phyloP scores from a whole-genome alignment of 306 rosid species.

The Gleditsia sinensis region DNA sequence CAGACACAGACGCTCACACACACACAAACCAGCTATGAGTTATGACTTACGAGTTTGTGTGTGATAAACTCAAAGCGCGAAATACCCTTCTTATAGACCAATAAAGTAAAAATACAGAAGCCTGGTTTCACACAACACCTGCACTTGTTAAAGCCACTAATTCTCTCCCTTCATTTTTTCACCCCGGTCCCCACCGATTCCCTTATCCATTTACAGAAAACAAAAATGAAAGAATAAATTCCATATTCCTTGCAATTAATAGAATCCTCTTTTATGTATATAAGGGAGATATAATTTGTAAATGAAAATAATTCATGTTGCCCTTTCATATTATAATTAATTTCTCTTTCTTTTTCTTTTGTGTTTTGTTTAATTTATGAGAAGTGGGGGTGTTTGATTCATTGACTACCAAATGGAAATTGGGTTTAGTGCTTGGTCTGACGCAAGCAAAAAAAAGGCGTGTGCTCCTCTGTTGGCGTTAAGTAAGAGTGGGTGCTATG shows the following conservation, averaged over 20 bases:
- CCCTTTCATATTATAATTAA: background rate
- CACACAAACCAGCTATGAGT: slow-evolving; percentile 13
- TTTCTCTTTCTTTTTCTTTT: background rate
- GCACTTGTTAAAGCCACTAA: slow-evolving; percentile 42
- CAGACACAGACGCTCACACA: slow-evolving; percentile 1
- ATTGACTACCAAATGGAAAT: slow-evolving; percentile 54
- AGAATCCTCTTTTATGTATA: background rate
- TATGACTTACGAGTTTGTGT: slow-evolving; percentile 35
- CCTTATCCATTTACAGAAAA: background rate
- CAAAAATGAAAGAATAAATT: background rate
- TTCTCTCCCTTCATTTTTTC: slow-evolving; percentile 41
- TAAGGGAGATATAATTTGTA: background rate
- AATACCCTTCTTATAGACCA: slow-evolving; percentile 47
- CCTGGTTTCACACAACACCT: slow-evolving; percentile 34
- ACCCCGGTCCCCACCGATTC: background rate
- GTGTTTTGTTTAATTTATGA: slow-evolving; percentile 2
- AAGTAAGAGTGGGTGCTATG: slow-evolving; percentile 37
- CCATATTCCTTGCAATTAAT: background rate
- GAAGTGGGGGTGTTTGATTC: slow-evolving; percentile 54
- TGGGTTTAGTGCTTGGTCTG: slow-evolving; percentile 48
- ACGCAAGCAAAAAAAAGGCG: slow-evolving; percentile 13
- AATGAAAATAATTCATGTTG: slow-evolving; percentile 4
- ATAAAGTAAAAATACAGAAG: slow-evolving; percentile 28
- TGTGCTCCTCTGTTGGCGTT: slow-evolving; percentile 21
- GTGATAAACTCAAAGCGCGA: slow-evolving; percentile 17